Evolutionary conservation across 2,329 filamentous ascomycete genomes (phyloP), one percentile per base, ranked within the genome.

Genomic region (Stachybotrys chlorohalonatus): DNA sequence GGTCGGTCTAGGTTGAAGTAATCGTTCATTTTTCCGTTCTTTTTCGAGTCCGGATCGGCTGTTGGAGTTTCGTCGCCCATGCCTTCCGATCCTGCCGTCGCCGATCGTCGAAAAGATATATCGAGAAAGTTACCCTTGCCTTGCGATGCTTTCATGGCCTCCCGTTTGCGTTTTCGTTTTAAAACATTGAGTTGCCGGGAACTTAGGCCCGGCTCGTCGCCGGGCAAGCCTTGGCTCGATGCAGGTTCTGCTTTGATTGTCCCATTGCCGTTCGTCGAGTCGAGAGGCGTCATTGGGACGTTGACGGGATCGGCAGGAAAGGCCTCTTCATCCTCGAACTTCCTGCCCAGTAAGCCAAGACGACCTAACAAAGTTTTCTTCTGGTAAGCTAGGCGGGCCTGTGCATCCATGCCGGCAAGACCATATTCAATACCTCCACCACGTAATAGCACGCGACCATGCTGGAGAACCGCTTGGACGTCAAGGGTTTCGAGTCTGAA

Each of bases 111-210:
- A 9, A 85, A 73, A 0, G 90, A 89, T 53, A 99, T 78, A 68
- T 99, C 94, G 49, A 96, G 91, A 51, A 96, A 88, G 0, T 89
- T 86, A 53, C 90, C 86, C 68, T 96, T 97, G 60, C 88, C 93
- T 55, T 92, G 80, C 0, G 81, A 90, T 53, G 93, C 90, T 64
- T 90, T 87, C 69, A 94, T 90, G 4, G 91, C 86, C 62, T 95
- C 90, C 63, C 87, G 84, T 72, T 97, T 99, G 48, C 91, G 85
- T 68, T 97, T 96, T 48, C 94, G 84, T 71, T 97, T 97, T 9
- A 99, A 75, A 53, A 94, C 90, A 65, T 99, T 99, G 17, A 96
- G 82, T 65, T 99, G 94, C 47, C 94, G 84, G 57, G 94, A 93
- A 73, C 94, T 97, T 52, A 99, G 77, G 3, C 85, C 85, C 5